These are phyloP conservation scores for Citrus maxima DNA, from an alignment of 345 rosid species.

Conservation along the genomic window DNA sequence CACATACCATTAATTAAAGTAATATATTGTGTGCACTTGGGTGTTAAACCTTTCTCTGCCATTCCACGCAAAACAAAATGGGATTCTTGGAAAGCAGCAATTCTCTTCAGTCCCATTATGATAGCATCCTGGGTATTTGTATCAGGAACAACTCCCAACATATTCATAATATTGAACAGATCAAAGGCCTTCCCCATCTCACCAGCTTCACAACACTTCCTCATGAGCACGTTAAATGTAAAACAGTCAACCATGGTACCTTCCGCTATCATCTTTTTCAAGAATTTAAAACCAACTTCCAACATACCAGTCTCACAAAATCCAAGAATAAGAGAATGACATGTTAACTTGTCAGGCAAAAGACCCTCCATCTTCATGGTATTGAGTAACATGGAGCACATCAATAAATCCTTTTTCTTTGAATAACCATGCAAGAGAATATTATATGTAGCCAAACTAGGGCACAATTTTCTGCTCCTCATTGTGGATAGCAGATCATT, in stretches of 20 bases:
- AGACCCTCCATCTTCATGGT: conserved; percentile 42
- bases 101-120: conserved; percentile 45
- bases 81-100: conserved; percentile 50
- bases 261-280: conserved; percentile 50
- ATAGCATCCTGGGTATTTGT: conserved; percentile 35
- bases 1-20: conserved; percentile 63
- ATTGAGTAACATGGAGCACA: conserved; percentile 46
- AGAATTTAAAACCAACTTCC: conserved; percentile 59
- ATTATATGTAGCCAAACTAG: conserved; percentile 68
- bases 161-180: conserved; percentile 50
- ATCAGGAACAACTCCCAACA: conserved; percentile 46
- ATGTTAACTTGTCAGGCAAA: conserved; percentile 58
- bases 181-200: conserved; percentile 43
- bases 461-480: conserved; percentile 31
- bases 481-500: conserved; percentile 39
- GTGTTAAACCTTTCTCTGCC: conserved; percentile 53
- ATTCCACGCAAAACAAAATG: conserved; percentile 51
- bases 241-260: conserved; percentile 46
- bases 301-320: conserved; percentile 55
- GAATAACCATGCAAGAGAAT: conserved; percentile 76
- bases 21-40: conserved; percentile 43
- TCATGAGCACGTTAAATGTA: conserved; percentile 61
- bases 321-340: conserved; percentile 68
- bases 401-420: conserved; percentile 48
- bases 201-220: conserved; percentile 48